Percentiles rank a stretch among this genome's conserved stretches.
phyloP scores from a whole-genome alignment of 345 rosid species.

The Moringa oleifera region DNA sequence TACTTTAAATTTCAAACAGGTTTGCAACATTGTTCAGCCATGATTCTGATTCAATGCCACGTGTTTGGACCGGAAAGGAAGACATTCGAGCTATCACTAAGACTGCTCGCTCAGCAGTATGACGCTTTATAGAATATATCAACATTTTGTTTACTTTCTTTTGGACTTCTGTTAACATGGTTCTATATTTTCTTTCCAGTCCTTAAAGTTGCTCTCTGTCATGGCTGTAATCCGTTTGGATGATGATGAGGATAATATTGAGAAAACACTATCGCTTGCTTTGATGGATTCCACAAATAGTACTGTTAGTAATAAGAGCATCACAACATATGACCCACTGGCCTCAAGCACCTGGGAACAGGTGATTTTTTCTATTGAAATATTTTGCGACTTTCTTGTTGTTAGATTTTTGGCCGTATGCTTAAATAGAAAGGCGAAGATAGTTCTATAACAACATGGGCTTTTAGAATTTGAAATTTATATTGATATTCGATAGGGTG shows the following conservation, averaged over 20 bases:
- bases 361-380: slow-evolving; percentile 35
- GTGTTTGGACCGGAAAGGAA: slow-evolving; percentile 98
- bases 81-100: slow-evolving; percentile 92
- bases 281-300: slow-evolving; percentile 44
- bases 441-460: neutral
- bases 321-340: slow-evolving; percentile 58
- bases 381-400: neutral
- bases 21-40: slow-evolving; percentile 84
- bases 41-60: slow-evolving; percentile 97
- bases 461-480: neutral
- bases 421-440: neutral
- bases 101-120: slow-evolving; percentile 83
- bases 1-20: slow-evolving; percentile 37
- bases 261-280: slow-evolving; percentile 50
- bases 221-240: slow-evolving; percentile 84
- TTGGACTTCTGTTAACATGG: slow-evolving; percentile 13
- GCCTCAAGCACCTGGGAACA: slow-evolving; percentile 96
- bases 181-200: slow-evolving; percentile 38
- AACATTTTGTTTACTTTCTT: slow-evolving; percentile 7
- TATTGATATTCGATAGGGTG: neutral
- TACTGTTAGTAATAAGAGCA: slow-evolving; percentile 47
- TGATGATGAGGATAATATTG: slow-evolving; percentile 65
- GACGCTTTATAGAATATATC: slow-evolving; percentile 18
- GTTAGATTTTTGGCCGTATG: neutral
- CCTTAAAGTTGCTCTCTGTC: slow-evolving; percentile 82